Percentiles rank a stretch among this genome's conserved stretches.
Conservation (phyloP, 768 basidiomycete species). For the Imleria badia region DNA sequence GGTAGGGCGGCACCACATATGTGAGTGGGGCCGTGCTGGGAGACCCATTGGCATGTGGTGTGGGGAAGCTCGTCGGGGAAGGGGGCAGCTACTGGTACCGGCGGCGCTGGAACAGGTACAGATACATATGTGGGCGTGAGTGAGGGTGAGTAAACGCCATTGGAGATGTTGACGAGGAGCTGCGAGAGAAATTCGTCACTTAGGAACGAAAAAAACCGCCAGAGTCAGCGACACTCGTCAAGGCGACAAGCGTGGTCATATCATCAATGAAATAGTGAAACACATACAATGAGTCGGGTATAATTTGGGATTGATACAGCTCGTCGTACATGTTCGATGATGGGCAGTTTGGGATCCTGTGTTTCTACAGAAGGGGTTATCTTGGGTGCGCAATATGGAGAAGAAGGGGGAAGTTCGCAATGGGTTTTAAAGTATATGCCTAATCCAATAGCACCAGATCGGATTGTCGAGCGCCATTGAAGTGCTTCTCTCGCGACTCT, state of each 20-base stretch:
- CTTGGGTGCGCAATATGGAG: neutral
- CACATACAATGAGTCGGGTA: constrained; percentile 14
- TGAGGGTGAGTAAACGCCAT: neutral
- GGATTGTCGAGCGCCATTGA: neutral
- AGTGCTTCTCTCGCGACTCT: neutral
- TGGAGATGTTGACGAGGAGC: neutral
- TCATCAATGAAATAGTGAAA: neutral
- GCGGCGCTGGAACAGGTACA: neutral
- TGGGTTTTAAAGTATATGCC: constrained; percentile 4
- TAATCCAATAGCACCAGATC: neutral
- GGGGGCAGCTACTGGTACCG: neutral
- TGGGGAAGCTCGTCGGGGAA: neutral
- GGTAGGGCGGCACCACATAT: constrained; percentile 10
- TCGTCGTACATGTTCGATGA: neutral
- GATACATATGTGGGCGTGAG: neutral
- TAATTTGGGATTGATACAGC: neutral
- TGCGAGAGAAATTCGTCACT: constrained; percentile 20
- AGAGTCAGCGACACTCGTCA: neutral
- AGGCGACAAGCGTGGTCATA: neutral
- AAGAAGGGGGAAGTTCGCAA: neutral
- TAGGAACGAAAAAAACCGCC: neutral
- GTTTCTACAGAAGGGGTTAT: neutral
- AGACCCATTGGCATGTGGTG: constrained; percentile 15
- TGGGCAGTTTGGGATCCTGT: neutral
- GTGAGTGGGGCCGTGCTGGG: neutral